phyloP scores from a whole-genome alignment of 2,329 filamentous ascomycete species.

The Ilyonectria mors-panacis region DNA sequence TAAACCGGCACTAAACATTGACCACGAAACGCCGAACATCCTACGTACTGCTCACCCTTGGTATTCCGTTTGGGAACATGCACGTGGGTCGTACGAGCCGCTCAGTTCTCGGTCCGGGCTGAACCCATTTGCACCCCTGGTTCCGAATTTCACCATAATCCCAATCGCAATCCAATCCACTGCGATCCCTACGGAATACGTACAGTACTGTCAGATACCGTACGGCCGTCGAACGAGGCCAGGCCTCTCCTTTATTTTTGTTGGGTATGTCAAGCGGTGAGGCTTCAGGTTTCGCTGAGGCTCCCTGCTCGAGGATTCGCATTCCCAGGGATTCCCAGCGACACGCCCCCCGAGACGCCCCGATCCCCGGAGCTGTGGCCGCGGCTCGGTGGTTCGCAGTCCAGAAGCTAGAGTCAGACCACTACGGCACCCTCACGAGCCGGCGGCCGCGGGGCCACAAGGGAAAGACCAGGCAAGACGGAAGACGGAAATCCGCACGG shows the following conservation, averaged over 20 bases:
- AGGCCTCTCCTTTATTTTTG: background rate
- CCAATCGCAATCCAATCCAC: conserved; percentile 3
- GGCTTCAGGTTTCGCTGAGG: conserved; percentile 7
- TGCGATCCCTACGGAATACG: conserved; percentile 1
- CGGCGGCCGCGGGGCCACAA: background rate
- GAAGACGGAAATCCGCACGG: background rate
- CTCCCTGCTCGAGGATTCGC: background rate
- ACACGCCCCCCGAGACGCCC: background rate
- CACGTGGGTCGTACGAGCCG: conserved; percentile 39
- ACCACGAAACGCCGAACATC: conserved; percentile 10
- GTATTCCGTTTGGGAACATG: background rate
- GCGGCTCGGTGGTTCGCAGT: conserved; percentile 7
- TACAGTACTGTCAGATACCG: background rate
- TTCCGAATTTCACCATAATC: background rate
- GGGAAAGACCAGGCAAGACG: background rate
- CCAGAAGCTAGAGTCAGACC: conserved; percentile 14
- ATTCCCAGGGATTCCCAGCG: conserved; percentile 9
- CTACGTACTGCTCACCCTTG: conserved; percentile 11
- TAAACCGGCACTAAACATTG: conserved; percentile 9
- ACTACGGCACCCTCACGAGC: background rate
- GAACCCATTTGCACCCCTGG: conserved; percentile 19
- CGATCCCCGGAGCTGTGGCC: conserved; percentile 9
- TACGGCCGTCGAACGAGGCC: background rate
- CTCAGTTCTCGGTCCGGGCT: conserved; percentile 29
- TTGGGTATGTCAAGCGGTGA: conserved; percentile 20